Percentiles rank a stretch among this genome's conserved stretches.
phyloP scores from a whole-genome alignment of 2,329 filamentous ascomycete genomes.

The Curvularia verruculosa region DNA sequence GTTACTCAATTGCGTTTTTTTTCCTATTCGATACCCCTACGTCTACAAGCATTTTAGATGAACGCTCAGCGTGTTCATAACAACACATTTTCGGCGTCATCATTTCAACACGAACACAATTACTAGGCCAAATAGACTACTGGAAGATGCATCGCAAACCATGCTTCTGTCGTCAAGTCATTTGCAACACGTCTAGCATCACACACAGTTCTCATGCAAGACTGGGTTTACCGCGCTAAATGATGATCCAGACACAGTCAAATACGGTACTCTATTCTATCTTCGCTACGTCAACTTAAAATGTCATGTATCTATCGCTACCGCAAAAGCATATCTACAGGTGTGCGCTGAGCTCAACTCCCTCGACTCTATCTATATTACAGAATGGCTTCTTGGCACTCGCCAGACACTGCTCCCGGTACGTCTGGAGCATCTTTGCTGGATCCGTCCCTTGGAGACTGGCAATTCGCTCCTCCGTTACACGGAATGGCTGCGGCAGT shows the following conservation, averaged over 20 bases:
- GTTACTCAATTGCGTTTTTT: background rate
- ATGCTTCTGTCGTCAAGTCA: background rate
- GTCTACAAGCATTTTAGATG: background rate
- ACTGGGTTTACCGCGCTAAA: background rate
- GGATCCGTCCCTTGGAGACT: constrained; percentile 12
- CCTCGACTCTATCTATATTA: constrained; percentile 6
- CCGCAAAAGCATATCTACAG: background rate
- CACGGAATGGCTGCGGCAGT: constrained; percentile 15
- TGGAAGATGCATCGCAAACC: background rate
- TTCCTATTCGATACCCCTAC: background rate
- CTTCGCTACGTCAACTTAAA: background rate
- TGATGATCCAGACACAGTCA: background rate
- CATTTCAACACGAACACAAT: background rate
- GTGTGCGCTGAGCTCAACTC: background rate
- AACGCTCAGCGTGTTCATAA: background rate
- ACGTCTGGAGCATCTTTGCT: background rate
- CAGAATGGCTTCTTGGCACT: constrained; percentile 18
- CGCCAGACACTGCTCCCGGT: constrained; percentile 3
- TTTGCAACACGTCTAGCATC: background rate
- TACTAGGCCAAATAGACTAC: background rate
- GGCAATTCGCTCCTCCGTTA: constrained; percentile 10
- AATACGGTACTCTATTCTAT: background rate
- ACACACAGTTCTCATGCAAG: background rate
- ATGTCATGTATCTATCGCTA: too few relatives aligned
- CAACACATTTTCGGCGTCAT: background rate